phyloP scores from a whole-genome alignment of 352 stramenopile genomes.

The Phytopythium boreale region DNA sequence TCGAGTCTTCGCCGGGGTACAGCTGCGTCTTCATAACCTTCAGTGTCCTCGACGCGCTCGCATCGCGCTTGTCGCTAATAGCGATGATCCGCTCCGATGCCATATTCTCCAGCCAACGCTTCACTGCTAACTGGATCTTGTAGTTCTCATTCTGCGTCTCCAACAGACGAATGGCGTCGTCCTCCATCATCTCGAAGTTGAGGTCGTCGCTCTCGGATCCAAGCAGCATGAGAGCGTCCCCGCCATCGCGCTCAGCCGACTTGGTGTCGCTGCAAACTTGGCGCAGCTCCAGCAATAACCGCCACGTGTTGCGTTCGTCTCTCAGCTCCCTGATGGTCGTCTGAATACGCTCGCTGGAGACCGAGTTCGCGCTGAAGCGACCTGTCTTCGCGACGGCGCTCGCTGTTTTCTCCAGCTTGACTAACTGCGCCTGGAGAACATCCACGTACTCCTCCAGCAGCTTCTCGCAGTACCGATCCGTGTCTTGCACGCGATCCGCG shows the following conservation, averaged over 20 bases:
- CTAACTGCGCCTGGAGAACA: slow-evolving; percentile 60
- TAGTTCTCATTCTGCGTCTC: slow-evolving; percentile 62
- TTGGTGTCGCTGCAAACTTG: slow-evolving; percentile 39
- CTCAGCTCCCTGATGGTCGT: slow-evolving; percentile 58
- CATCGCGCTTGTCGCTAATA: slow-evolving; percentile 54
- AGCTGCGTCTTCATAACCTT: slow-evolving; percentile 55
- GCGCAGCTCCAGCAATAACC: slow-evolving; percentile 68
- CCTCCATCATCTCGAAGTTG: slow-evolving; percentile 76
- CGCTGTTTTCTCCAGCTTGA: slow-evolving; percentile 40
- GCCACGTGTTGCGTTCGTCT: slow-evolving; percentile 85
- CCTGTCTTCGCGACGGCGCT: slow-evolving; percentile 11
- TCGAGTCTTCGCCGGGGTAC: slow-evolving; percentile 17
- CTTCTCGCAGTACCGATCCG: slow-evolving; percentile 70
- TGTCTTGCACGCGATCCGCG: slow-evolving; percentile 62
- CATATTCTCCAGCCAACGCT: slow-evolving; percentile 80
- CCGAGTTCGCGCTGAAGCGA: slow-evolving; percentile 10
- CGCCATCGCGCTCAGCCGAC: slow-evolving; percentile 18
- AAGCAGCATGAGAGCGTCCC: slow-evolving; percentile 42
- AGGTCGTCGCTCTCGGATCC: slow-evolving; percentile 35
- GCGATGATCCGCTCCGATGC: slow-evolving; percentile 62
- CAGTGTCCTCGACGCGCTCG: slow-evolving; percentile 53
- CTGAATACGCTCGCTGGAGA: slow-evolving; percentile 34
- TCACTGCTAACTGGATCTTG: slow-evolving; percentile 68
- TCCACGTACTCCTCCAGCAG: slow-evolving; percentile 76
- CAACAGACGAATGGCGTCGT: slow-evolving; percentile 62